A percentile compares a stretch with the other conserved stretches of the same genome.
phyloP scores from a whole-genome alignment of 169 alveolate genomes.

The Plasmodium gallinaceum region DNA sequence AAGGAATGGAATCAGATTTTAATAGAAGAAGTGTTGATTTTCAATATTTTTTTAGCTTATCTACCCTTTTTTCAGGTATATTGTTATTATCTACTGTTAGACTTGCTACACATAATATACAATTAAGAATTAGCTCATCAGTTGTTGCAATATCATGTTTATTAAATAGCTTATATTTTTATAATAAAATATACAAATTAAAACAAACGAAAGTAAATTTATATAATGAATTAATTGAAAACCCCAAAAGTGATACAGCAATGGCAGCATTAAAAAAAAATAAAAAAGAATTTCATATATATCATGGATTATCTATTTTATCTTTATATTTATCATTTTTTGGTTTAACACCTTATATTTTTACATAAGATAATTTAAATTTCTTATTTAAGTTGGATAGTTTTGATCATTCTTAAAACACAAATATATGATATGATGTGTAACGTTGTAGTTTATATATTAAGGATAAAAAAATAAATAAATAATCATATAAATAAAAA shows the following conservation, averaged over 20 bases:
- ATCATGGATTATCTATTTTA: slow-evolving; percentile 57
- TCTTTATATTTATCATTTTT: slow-evolving; percentile 48
- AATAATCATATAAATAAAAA: too few relatives aligned
- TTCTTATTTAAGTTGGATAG: not conserved
- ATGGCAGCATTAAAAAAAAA: slow-evolving; percentile 54
- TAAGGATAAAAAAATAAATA: too few relatives aligned
- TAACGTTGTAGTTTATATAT: not conserved
- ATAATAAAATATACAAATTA: slow-evolving; percentile 35
- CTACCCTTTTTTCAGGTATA: slow-evolving; percentile 68
- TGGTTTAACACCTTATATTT: slow-evolving; percentile 68
- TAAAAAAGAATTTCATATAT: slow-evolving; percentile 51
- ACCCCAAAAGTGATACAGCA: slow-evolving; percentile 13
- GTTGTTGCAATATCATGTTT: slow-evolving; percentile 46
- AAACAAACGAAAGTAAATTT: slow-evolving; percentile 36
- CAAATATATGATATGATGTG: not conserved
- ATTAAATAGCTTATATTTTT: slow-evolving; percentile 50
- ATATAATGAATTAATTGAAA: slow-evolving; percentile 36
- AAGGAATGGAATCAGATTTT: slow-evolving; percentile 31
- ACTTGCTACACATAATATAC: slow-evolving; percentile 47
- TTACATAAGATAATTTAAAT: slow-evolving; percentile 37
- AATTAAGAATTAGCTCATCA: slow-evolving; percentile 56
- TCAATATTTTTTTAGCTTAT: slow-evolving; percentile 58
- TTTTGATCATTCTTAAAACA: not conserved
- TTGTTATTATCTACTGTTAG: slow-evolving; percentile 54
- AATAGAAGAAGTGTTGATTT: slow-evolving; percentile 56